Evolutionary conservation across 106 monocot species (phyloP).

Genomic region (Triglochin maritima): DNA sequence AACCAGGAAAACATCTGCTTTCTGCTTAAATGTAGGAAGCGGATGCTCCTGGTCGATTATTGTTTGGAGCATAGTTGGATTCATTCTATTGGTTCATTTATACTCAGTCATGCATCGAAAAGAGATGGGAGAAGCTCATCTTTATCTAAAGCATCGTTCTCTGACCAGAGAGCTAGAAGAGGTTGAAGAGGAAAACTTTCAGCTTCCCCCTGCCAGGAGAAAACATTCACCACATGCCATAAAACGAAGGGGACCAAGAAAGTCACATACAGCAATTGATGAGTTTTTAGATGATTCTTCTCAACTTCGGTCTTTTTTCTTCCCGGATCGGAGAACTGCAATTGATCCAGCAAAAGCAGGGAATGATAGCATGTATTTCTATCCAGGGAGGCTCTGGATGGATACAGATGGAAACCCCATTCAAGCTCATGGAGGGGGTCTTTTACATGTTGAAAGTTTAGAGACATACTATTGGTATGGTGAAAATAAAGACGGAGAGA

Average conservation of each 20-base stretch:
- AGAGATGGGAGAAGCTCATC: constrained; percentile 15
- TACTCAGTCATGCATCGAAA: constrained; percentile 22
- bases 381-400: constrained; percentile 71
- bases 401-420: constrained; percentile 90
- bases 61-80: constrained; percentile 48
- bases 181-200: constrained; percentile 65
- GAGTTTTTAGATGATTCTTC: constrained; percentile 88
- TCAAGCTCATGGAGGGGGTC: constrained; percentile 92
- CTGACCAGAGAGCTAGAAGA: constrained; percentile 48
- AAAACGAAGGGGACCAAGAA: constrained; percentile 59
- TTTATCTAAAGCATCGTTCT: constrained; percentile 14
- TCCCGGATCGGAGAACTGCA: constrained; percentile 41
- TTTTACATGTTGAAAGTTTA: constrained; percentile 59
- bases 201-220: constrained; percentile 40
- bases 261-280: constrained; percentile 42
- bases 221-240: constrained; percentile 53
- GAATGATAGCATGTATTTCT: constrained; percentile 53
- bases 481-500: constrained; percentile 89
- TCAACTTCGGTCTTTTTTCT: constrained; percentile 56
- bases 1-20: constrained; percentile 64
- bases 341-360: constrained; percentile 38
- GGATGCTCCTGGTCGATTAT: constrained; percentile 32
- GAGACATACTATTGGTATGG: constrained; percentile 93
- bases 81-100: constrained; percentile 46
- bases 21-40: constrained; percentile 63